A percentile compares a stretch with the other conserved stretches of the same genome.
Conservation (phyloP, 768 basidiomycete species). For the Phanerochaete sordida region DNA sequence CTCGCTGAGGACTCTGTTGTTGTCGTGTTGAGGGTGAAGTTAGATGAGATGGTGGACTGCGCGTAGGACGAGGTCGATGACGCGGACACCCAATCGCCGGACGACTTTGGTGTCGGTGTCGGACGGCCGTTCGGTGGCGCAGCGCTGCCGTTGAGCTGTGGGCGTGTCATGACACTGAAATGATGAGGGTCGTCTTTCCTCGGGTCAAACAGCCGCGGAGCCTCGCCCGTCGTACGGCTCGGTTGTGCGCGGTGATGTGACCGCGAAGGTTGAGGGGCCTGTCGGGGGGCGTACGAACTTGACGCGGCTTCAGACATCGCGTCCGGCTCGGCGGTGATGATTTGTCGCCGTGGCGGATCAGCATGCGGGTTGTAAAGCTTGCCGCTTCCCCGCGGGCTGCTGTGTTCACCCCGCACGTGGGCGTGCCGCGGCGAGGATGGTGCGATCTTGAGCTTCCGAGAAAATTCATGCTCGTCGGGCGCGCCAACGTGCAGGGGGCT, state of each 20-base stretch:
- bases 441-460: conserved; percentile 67
- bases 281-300: conserved; percentile 44
- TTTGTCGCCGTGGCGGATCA: conserved; percentile 56
- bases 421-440: conserved; percentile 36
- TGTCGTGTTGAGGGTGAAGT: conserved; percentile 68
- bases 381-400: conserved; percentile 26
- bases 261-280: conserved; percentile 27
- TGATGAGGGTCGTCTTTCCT: conserved; percentile 88
- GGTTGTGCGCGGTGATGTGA: conserved; percentile 29
- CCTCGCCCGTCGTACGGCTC: conserved; percentile 28
- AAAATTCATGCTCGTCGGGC: conserved; percentile 72
- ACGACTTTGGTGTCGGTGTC: conserved; percentile 53
- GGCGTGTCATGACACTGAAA: conserved; percentile 63
- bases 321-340: conserved; percentile 62
- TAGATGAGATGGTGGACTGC: conserved; percentile 61
- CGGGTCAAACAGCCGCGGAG: conserved; percentile 72
- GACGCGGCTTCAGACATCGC: conserved; percentile 54
- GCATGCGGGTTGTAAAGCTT: conserved; percentile 74
- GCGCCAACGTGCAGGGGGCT: conserved; percentile 48
- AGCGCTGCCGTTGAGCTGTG: conserved; percentile 10
- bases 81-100: conserved; percentile 69
- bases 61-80: conserved; percentile 76
- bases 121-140: conserved; percentile 30
- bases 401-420: conserved; percentile 23
- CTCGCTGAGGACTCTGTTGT: conserved; percentile 77